Evolutionary conservation across 495 filamentous ascomycete species (phyloP).

Genomic region (Lasiosphaeriaceae sp.): DNA sequence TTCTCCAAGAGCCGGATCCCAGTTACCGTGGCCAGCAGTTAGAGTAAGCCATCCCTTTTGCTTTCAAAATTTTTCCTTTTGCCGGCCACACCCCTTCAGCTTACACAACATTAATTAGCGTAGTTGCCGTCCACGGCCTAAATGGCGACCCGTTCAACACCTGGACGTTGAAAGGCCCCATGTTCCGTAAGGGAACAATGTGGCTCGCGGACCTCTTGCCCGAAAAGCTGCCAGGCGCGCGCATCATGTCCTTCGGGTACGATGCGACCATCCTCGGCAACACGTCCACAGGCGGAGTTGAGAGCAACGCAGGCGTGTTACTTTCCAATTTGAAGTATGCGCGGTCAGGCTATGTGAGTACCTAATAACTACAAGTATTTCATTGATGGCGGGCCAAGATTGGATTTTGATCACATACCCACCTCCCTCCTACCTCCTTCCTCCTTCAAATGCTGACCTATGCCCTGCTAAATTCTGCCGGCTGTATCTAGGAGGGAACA

Average conservation of each 20-base stretch:
- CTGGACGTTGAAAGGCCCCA: background rate
- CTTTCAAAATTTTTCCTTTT: too few relatives aligned
- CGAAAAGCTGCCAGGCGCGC: slow-evolving; percentile 35
- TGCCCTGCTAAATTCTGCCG: background rate
- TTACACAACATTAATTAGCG: background rate
- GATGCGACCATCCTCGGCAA: slow-evolving; percentile 40
- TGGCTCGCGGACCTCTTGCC: slow-evolving; percentile 48
- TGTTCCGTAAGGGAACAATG: background rate
- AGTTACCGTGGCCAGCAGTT: too few relatives aligned
- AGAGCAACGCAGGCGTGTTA: slow-evolving; percentile 23
- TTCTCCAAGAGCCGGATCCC: too few relatives aligned
- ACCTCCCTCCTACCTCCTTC: too few relatives aligned
- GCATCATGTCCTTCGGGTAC: slow-evolving; percentile 47
- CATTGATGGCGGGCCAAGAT: too few relatives aligned
- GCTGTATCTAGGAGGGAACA: background rate
- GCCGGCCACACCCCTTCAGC: too few relatives aligned
- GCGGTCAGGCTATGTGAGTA: background rate
- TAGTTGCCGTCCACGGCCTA: slow-evolving; percentile 13
- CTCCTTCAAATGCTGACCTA: too few relatives aligned
- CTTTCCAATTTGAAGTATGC: background rate
- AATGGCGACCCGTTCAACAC: slow-evolving; percentile 4
- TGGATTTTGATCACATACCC: too few relatives aligned
- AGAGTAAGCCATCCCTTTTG: too few relatives aligned
- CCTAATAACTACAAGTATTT: too few relatives aligned
- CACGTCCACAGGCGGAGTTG: slow-evolving; percentile 47